Base-by-base conservation (phyloP, 2,329 filamentous ascomycete species). In the Dryadomyces quercivorus region DNA sequence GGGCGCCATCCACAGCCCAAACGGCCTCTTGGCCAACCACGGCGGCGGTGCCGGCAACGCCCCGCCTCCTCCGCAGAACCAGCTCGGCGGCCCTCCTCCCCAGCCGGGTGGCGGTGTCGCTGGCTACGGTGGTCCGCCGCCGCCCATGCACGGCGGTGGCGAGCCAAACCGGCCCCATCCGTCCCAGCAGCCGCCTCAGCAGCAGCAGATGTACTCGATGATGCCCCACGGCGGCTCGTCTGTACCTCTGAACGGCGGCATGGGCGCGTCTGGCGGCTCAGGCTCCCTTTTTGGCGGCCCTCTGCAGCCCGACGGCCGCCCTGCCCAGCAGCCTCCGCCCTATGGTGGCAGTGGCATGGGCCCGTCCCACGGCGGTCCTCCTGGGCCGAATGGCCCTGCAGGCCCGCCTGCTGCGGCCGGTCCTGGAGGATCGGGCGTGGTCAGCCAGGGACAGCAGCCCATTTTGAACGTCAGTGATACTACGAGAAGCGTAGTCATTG, bases 1-100 rank as follows among this genome's bases (percentile, higher is more conserved):
- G 55, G 86, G 84, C 59, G 86, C 88, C 52, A 94, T 96, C 55
- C 92, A 95, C 66, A 94, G 90, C 48, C 92, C 92, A 1, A 92
- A 93, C 61, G 92, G 92, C 9, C 77, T 97, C 40, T 80, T 97
- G 43, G 81, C 85, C 9, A 88, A 84, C 60, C 82, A 89, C 61
- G 82, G 83, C 52, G 76, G 45, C 8, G 59, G 59, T 9, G 55
- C 36, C 5, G 57, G 56, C n/a, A 56, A 54, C 22, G 52, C 56
- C 2, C 57, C 58, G 2, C 59, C 78, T 38, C 77, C 78, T 42
- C 74, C 78, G 31, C 68, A 75, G 42, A 77, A 76, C 50, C 70
- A 76, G 50, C 68, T 79, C 46, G 75, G 77, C 56, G 76, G 56
- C 2, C 56, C 53, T 36, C 56, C 53, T 36, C 72, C 77, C n/a